Base-by-base conservation (phyloP, 352 stramenopile species). In the Lagenidium giganteum region DNA sequence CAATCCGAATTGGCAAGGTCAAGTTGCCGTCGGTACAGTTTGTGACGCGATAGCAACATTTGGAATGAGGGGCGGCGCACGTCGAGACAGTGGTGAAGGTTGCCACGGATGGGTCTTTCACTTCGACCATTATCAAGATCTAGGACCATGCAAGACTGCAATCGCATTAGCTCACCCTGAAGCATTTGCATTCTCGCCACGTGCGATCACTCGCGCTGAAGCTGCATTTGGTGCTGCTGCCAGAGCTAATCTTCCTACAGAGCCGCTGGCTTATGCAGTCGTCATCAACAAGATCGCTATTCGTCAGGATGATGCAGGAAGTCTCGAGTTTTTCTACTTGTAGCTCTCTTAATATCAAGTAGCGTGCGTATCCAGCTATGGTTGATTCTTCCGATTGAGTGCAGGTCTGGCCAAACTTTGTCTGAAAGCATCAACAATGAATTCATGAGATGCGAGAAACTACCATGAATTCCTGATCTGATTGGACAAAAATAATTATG, bases 31-130 rank as follows among this genome's bases (percentile, higher is more conserved):
- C 6, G 35, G 4, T 7, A 47, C 46, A 40, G 46, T 54, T 32
- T 54, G 35, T 54, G 46, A 54, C 46, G 36, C 36, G 35, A 54
- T 54, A 38, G 46, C 46, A 47, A 54, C 46, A 47, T 47, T 47
- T 41, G 46, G 36, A 47, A 54, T 47, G 46, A 54, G 24, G 23
- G 27, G 22, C 25, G 27, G 27, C 12, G 27, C 45, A 44, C 45
- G 45, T 53, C 45, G 45, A 8, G 45, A 53, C 20, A 34, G 7
- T 29, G 29, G 36, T 21, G 34, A 40, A 46, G 46, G 36, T 38
- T 53, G 45, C 45, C 36, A 53, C 45, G 6, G 45, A 47, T 54
- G 46, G 37, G 41, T 54, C 33, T 47, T 54, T 47, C 46, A 54
- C 46, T 54, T 54, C 20, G 46, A 54, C 36, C 36, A 22, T 25